Percentiles rank a stretch among this genome's conserved stretches.
Conservation (phyloP, 1,284 basidiomycete genomes). For the Rugosomyces carneus region DNA sequence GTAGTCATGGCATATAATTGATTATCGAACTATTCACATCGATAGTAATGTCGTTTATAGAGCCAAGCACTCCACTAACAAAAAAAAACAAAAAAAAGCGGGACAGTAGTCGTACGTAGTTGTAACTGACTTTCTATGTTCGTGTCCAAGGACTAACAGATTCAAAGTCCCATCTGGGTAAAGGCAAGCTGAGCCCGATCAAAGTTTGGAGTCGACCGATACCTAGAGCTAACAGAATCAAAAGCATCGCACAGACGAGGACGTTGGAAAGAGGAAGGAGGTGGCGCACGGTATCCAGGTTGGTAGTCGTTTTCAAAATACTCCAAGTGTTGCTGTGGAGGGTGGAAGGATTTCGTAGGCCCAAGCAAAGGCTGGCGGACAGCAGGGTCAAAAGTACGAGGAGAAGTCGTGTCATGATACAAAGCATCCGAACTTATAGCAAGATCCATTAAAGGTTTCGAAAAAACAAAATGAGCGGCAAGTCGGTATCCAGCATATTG, state of each 20-base stretch:
- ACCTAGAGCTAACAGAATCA: constrained; percentile 27
- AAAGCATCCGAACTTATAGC: constrained; percentile 15
- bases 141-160: background rate
- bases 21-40: constrained; percentile 6
- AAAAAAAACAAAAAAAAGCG: background rate
- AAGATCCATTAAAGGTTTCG: constrained; percentile 18
- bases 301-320: constrained; percentile 13
- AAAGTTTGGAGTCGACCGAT: constrained; percentile 6
- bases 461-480: constrained; percentile 39
- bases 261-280: constrained; percentile 22
- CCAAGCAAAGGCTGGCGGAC: constrained; percentile 16
- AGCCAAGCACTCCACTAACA: background rate
- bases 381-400: constrained; percentile 11
- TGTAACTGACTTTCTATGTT: background rate
- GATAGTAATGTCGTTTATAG: constrained; percentile 9
- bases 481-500: constrained; percentile 48
- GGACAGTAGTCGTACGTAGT: too few species aligned
- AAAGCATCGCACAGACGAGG: constrained; percentile 19
- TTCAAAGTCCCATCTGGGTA: constrained; percentile 8
- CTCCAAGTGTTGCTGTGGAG: constrained; percentile 5
- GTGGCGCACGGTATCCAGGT: constrained; percentile 23
- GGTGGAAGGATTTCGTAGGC: constrained; percentile 8
- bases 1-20: background rate
- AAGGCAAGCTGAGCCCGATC: background rate
- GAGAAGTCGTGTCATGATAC: constrained; percentile 11